These are phyloP conservation scores for Aureobasidium sp. DNA, from an alignment of 2,329 filamentous ascomycete genomes.

Conservation along the genomic window DNA sequence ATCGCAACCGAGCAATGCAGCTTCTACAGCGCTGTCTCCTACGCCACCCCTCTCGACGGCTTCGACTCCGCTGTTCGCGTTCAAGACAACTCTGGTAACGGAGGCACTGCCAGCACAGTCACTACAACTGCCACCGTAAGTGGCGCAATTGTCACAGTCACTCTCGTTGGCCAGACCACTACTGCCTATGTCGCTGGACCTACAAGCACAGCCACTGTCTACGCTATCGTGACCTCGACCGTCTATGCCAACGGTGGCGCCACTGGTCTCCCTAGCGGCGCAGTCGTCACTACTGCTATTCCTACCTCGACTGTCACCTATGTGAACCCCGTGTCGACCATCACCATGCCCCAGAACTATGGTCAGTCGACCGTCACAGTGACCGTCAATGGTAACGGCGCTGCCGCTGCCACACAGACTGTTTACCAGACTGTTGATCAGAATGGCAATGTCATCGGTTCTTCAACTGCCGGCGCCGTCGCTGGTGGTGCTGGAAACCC, in stretches of 20 bases:
- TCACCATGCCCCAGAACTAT: not conserved
- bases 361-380: not conserved
- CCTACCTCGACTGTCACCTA: not conserved
- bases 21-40: not conserved
- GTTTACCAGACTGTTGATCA: not conserved
- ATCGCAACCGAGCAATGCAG: not conserved
- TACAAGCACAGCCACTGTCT: not conserved
- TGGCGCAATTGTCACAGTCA: conserved; percentile 5
- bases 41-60: not conserved
- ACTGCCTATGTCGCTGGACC: not conserved
- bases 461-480: not conserved
- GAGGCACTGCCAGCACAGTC: not conserved
- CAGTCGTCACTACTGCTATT: not conserved
- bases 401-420: not conserved
- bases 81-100: not conserved
- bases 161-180: conserved; percentile 18
- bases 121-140: conserved; percentile 12
- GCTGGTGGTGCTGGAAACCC: not conserved
- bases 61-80: not conserved
- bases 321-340: not conserved
- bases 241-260: not conserved
- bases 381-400: not conserved
- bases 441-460: not conserved
- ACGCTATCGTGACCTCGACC: not conserved
- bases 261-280: not conserved